Evolutionary conservation across 768 basidiomycete genomes (phyloP), one percentile per base, ranked within the genome.

Genomic region (Suillus subalutaceus): DNA sequence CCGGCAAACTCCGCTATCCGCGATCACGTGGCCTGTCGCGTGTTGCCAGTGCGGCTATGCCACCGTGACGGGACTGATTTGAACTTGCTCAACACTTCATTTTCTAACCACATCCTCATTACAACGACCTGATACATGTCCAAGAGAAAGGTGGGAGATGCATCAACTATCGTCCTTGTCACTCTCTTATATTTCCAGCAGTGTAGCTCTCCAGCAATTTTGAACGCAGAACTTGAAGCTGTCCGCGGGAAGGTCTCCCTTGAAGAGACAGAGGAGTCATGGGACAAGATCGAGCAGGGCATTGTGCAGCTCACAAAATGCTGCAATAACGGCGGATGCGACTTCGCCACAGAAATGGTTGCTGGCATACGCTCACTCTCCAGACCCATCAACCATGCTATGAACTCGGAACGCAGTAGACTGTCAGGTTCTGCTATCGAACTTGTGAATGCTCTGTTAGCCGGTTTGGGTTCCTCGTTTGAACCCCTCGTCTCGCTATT

Each of bases 241-340:
- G 69, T 85, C 26, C 82, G 82, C 65, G 74, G 79, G 68, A 73
- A 78, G 30, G 67, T 86, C 23, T 72, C 79, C 63, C 79, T 85
- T 16, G 72, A 81, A 41, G 93, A 94, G 75, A 86, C 90, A 4
- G 93, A 94, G 73, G 91, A 94, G 37, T 86, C 86, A 16, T 94
- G 93, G 93, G 90, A 93, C 64, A 80, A 76, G 20, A 90, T 94
- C 57, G 75, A 83, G 3, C 80, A 83, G 43, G 82, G 82, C 5
- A 72, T 92, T 60, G 64, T 71, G 26, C 74, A 79, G 16, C 74
- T 93, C 26, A 81, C 81, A 2, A 73, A 77, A 6, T 73, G 90
- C 6, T 86, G 82, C 67, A 81, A 82, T 43, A 82, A 85, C 62
- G 86, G 85, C 30, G 87, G 81, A 20, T 83, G 81, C 69, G 84